phyloP scores from a whole-genome alignment of 306 rosid genomes.

The Castanopsis chinensis region DNA sequence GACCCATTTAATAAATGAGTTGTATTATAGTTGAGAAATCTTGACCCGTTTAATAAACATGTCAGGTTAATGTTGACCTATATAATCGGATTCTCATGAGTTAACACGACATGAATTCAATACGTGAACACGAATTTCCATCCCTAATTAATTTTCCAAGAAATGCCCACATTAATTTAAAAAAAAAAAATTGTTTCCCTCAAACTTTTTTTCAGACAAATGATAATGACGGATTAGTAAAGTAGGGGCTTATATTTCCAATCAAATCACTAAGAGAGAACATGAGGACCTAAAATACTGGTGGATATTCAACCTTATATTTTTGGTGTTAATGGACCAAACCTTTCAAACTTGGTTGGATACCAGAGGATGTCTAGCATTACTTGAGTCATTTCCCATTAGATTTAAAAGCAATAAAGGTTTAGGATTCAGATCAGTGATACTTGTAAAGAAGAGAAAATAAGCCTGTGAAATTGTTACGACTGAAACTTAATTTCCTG shows the following conservation, averaged over 20 bases:
- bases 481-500: neutral
- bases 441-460: neutral
- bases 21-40: too few relatives aligned
- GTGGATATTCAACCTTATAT: neutral
- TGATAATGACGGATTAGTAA: neutral
- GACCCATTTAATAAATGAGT: accelerated
- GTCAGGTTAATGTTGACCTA: too few relatives aligned
- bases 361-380: neutral
- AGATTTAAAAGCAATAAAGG: neutral
- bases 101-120: too few relatives aligned
- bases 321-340: neutral
- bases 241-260: neutral
- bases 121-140: too few relatives aligned
- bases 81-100: too few relatives aligned
- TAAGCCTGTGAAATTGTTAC: neutral
- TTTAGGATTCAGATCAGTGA: neutral
- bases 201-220: neutral
- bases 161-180: too few relatives aligned
- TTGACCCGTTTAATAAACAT: too few relatives aligned
- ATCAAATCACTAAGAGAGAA: neutral
- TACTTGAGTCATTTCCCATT: neutral
- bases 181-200: too few relatives aligned
- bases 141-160: too few relatives aligned
- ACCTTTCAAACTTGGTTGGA: neutral
- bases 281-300: neutral